Evolutionary conservation across 306 rosid genomes (phyloP), one percentile per base, ranked within the genome.

Genomic region (Trifolium subterraneum): DNA sequence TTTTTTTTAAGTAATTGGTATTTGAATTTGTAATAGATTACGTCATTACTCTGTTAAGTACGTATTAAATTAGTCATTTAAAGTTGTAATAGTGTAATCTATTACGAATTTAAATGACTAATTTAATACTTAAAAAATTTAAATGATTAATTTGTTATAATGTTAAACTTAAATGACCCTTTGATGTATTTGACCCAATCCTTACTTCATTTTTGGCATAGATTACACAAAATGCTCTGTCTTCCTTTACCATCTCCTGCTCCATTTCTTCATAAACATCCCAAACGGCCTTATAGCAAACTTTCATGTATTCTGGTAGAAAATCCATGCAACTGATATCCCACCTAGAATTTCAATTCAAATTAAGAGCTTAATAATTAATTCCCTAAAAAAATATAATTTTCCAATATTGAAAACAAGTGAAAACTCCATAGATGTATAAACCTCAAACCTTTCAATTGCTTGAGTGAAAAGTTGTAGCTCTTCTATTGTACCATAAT

Each of bases 401-500:
- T 12, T 36, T 1, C 39, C 18, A 31, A 15, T 33, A 31, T 35
- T 35, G 0, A 35, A 22, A 38, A n/a, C n/a, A n/a, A 20, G 1
- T 20, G 25, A 38, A 71, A 22, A 16, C 0, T 38, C 0, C 3
- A 38, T 23, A 11, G 3, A 22, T 25, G 12, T 47, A 18, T 8
- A 51, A 27, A 27, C 11, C 12, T 63, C 27, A 63, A 63, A 63
- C 92, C 87, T 87, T 11, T 80, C 71, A 10, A 86, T 55, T 63
- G 86, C 90, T 13, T 54, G 11, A 1, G 85, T 87, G 19, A 89
- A 74, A 35, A 76, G 44, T 16, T 54, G 74, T 4, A 89, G 75
- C 6, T 89, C 95, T 19, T 87, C 87, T 8, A 82, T 13, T n/a
- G 88, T 82, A 4, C 90, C 92, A 64, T 72, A 84, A 2, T 58